Percentiles rank a stretch among this genome's conserved stretches.
Conservation (phyloP, 2,329 filamentous ascomycete species). For the Hypoxylon sp. region DNA sequence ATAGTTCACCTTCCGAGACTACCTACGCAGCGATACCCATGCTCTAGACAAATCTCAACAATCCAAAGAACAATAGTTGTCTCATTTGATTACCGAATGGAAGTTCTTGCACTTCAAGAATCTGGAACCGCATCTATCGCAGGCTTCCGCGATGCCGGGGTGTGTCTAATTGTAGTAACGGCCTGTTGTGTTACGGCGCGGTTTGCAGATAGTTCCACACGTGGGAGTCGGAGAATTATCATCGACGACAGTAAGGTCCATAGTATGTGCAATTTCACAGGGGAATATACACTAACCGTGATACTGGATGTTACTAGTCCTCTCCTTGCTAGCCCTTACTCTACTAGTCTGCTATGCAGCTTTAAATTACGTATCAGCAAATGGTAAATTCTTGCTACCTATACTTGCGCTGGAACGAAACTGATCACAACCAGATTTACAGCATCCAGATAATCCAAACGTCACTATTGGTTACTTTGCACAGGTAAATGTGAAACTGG, state of each 20-base stretch:
- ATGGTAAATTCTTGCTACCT: neutral
- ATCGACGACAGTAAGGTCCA: constrained; percentile 1
- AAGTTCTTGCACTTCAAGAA: neutral
- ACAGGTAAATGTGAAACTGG: neutral
- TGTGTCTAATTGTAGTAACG: neutral
- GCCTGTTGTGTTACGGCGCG: constrained; percentile 1
- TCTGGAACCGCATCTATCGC: neutral
- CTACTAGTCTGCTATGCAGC: constrained; percentile 4
- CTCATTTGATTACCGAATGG: neutral
- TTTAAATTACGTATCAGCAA: neutral
- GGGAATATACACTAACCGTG: neutral
- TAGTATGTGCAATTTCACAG: neutral
- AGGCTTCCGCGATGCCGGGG: neutral
- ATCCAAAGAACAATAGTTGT: neutral
- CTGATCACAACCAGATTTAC: neutral
- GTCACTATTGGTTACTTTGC: neutral
- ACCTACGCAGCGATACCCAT: neutral
- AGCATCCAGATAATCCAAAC: neutral
- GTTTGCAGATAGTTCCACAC: neutral
- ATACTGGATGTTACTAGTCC: neutral
- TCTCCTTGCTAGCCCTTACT: constrained; percentile 4
- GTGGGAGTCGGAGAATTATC: neutral
- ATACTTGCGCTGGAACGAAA: neutral
- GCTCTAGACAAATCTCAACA: no score
- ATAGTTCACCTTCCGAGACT: neutral